Evolutionary conservation across 306 rosid species (phyloP), one percentile per base, ranked within the genome.

Genomic region (Arachis hypogaea): DNA sequence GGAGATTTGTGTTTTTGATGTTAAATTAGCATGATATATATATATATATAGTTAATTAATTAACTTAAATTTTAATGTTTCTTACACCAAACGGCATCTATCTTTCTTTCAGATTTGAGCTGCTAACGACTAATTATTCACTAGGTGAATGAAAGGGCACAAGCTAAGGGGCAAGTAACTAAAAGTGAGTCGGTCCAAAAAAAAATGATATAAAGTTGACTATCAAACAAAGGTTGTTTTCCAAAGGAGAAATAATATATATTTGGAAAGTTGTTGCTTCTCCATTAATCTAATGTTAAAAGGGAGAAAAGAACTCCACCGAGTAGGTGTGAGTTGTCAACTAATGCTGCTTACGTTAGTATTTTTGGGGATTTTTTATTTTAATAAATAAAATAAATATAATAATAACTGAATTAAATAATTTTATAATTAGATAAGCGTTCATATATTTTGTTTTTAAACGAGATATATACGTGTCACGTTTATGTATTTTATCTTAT

Each of bases 101-200:
- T 63, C 12, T 54, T 77, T 63, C 12, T 54, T 77, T 62, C 66
- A 69, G 51, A 69, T 40, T 42, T 0, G 50, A 58, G 38, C 40
- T 33, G 58, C 76, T 58, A 59, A 47, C 54, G 6, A 14, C 68
- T 46, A 30, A 61, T 46, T 4, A 43, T 43, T 4, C 46, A 43
- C 46, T 43, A n/a, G 1, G 80, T 42, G 45, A 49, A 40, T 4
- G 59, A 30, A 14, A 67, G 46, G 43, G 50, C 64, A 55, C 59
- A 12, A 42, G 14, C 38, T 2, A 33, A 33, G 38, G 4, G 38
- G 38, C 38, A 33, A 33, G 38, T 33, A 33, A 33, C 4, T 16
- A 18, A 16, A 55, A 41, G 52, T 42, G 28, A 38, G 44, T 61
- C 9, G 16, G 57, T 71, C 56, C 44, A 22, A 29, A 5, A 46